Evolutionary conservation across 345 rosid genomes (phyloP).

Genomic region (Toxicodendron radicans): DNA sequence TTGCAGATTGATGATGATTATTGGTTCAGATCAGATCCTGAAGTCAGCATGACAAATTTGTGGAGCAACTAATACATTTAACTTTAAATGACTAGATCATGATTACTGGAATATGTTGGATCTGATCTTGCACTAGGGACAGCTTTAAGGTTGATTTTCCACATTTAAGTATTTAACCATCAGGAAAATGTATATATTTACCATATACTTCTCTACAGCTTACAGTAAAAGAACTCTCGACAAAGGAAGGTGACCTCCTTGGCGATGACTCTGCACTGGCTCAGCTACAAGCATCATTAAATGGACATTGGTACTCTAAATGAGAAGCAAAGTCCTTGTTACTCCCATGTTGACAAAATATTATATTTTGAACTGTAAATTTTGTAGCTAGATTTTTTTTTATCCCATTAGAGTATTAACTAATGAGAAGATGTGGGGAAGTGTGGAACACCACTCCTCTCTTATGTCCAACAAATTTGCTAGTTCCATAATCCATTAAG

Average conservation of each 20-base stretch:
- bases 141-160: not conserved
- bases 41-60: slow-evolving; percentile 52
- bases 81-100: not conserved
- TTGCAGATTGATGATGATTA: slow-evolving; percentile 64
- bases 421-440: not conserved
- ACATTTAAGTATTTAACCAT: not conserved
- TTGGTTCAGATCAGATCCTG: slow-evolving; percentile 60
- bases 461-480: not conserved
- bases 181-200: not conserved
- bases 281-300: not conserved
- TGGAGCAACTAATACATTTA: slow-evolving; percentile 39
- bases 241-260: not conserved
- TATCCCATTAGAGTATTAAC: not conserved
- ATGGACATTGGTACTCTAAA: not conserved
- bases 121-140: not conserved
- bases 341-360: not conserved
- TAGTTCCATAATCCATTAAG: no score
- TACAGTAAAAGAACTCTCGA: slow-evolving; percentile 2
- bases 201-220: not conserved
- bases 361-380: slow-evolving; percentile 11
- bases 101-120: not conserved
- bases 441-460: not conserved
- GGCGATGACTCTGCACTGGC: not conserved
- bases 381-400: not conserved
- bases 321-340: not conserved